phyloP scores from a whole-genome alignment of 768 basidiomycete genomes.

The Mycena capillaripes region DNA sequence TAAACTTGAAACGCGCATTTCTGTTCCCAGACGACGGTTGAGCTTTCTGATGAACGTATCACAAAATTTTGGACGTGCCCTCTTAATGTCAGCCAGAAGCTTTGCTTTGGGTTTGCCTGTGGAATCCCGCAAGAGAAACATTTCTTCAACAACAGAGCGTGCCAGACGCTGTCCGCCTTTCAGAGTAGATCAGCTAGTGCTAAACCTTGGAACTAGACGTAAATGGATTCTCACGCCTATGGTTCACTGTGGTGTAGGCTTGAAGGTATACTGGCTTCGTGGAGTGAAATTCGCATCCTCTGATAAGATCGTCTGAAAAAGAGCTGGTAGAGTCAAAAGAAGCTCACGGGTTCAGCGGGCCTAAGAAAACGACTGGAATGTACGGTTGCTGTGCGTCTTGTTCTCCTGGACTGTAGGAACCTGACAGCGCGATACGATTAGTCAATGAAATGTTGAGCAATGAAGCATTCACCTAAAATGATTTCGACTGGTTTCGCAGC shows the following conservation, averaged over 20 bases:
- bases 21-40: conserved; percentile 4
- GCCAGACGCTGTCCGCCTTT: conserved; percentile 5
- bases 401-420: conserved; percentile 4
- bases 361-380: conserved; percentile 6
- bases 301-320: not conserved
- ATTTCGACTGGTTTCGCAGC: conserved; percentile 2
- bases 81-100: conserved; percentile 1
- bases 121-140: conserved; percentile 1
- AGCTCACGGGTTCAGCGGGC: conserved; percentile 7
- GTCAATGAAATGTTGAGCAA: conserved; percentile 4
- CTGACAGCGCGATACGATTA: conserved; percentile 3
- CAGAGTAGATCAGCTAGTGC: conserved; percentile 3
- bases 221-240: not conserved
- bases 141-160: conserved; percentile 3
- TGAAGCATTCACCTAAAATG: conserved; percentile 1
- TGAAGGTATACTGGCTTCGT: conserved; percentile 9
- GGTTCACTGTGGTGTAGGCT: conserved; percentile 9
- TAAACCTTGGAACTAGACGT: not conserved
- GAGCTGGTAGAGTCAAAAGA: conserved; percentile 1
- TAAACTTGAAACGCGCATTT: conserved; percentile 5
- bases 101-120: conserved; percentile 7
- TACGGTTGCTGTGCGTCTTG: conserved; percentile 5
- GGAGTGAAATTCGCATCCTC: conserved; percentile 5
- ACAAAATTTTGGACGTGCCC: not conserved
- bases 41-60: conserved; percentile 6